Evolutionary conservation across 768 basidiomycete species (phyloP).

Genomic region (Russula brevipes): DNA sequence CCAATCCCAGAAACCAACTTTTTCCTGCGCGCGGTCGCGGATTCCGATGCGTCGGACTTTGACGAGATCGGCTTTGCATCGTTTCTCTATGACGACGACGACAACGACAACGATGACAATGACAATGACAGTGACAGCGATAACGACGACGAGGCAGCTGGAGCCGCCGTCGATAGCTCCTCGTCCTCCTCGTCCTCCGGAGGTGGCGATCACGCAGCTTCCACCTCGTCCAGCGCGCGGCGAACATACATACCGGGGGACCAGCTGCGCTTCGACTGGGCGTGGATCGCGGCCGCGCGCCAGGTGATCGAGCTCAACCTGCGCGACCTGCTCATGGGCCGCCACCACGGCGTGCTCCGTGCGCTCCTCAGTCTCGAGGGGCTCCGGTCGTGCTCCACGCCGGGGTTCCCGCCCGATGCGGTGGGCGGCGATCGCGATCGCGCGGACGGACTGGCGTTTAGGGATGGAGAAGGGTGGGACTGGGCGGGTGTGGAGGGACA

Average conservation of each 20-base stretch:
- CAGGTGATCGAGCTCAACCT: constrained; percentile 50
- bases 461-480: constrained; percentile 45
- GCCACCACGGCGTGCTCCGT: constrained; percentile 26
- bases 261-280: constrained; percentile 43
- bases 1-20: constrained; percentile 8
- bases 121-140: no score
- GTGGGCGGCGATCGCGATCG: neutral
- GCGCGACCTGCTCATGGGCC: constrained; percentile 34
- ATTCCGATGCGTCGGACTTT: neutral
- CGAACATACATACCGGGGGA: constrained; percentile 27
- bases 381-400: constrained; percentile 29
- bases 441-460: neutral
- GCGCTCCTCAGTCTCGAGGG: constrained; percentile 31
- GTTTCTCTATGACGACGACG: neutral
- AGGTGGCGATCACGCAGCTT: neutral
- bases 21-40: neutral
- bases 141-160: neutral
- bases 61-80: no score
- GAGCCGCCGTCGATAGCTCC: neutral
- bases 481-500: constrained; percentile 53
- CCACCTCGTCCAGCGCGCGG: constrained; percentile 20
- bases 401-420: constrained; percentile 19
- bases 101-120: neutral
- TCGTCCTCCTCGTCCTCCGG: neutral
- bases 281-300: constrained; percentile 47